A percentile compares a stretch with the other conserved stretches of the same genome.
phyloP scores from a whole-genome alignment of 2,329 filamentous ascomycete species.

The Didymella arachidicola region DNA sequence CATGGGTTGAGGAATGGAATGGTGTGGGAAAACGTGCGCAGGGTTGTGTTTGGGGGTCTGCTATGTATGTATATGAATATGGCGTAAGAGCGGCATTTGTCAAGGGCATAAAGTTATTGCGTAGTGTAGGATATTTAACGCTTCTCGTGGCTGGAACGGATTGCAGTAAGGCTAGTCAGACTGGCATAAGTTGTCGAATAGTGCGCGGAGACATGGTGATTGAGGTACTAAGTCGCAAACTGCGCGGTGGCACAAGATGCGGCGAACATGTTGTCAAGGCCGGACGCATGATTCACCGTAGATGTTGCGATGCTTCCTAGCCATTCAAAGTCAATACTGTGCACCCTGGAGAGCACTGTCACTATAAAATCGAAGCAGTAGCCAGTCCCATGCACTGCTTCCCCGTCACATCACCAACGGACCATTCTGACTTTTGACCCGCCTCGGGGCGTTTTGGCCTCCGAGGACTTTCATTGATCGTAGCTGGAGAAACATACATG shows the following conservation, averaged over 20 bases:
- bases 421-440: slow-evolving; percentile 45
- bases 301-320: neutral
- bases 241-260: neutral
- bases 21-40: neutral
- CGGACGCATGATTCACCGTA: neutral
- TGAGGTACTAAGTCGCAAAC: neutral
- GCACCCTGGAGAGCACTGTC: neutral
- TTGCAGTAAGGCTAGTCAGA: neutral
- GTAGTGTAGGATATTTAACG: neutral
- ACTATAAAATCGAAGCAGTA: neutral
- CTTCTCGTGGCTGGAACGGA: neutral
- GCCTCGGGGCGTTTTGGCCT: slow-evolving; percentile 47
- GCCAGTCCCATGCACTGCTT: neutral
- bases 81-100: neutral
- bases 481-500: slow-evolving; percentile 53
- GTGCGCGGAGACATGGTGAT: neutral
- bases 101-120: neutral
- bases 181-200: neutral
- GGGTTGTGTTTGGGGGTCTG: neutral
- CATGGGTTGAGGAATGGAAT: neutral
- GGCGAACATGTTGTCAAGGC: neutral
- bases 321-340: neutral
- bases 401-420: slow-evolving; percentile 16
- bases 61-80: neutral
- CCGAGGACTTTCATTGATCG: slow-evolving; percentile 52